Evolutionary conservation across 2,329 filamentous ascomycete species (phyloP), one percentile per base, ranked within the genome.

Genomic region (Pseudofabraea citricarpa): DNA sequence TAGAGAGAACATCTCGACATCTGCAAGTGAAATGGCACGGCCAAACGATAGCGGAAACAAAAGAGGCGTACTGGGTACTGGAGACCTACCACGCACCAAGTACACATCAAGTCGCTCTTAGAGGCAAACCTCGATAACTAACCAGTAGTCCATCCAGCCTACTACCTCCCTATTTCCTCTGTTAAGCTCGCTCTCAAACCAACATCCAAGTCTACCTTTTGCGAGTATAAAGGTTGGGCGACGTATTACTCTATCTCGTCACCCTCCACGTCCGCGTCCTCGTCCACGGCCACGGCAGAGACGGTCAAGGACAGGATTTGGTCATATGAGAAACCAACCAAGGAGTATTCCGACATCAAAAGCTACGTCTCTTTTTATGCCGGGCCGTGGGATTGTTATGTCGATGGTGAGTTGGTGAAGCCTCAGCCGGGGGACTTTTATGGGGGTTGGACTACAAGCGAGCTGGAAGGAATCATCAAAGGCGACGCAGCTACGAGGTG

Each of bases 51-150:
- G 79, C 76, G 9, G 75, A 82, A 33, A 81, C 79, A 6, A 72
- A 65, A 43, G 69, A 76, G 36, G 76, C 72, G 3, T 81, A 73
- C 57, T 81, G 79, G 78, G 77, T 79, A 4, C 64, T 83, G 24
- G 77, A 83, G 58, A 81, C 77, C 15, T 75, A 77, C 51, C 78
- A 82, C 52, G 75, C 79, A 24, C 79, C 79, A 5, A 81, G 74
- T 77, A 55, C 15, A 18, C 36, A 33, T 22, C 21, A 27, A 20
- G 13, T 27, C n/a, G 19, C 35, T 26, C 7, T 9, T 10, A 19
- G 15, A 27, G 19, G 5, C 16, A 15, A 9, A 20, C 7, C 33
- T 26, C 12, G 39, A 35, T 51, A 41, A 47, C 36, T 24, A 9
- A 33, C 37, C 15, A n/a, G n/a, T n/a, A n/a, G n/a, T n/a, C 13